Conservation (phyloP, 352 stramenopile genomes). For the Phytophthora meadii region DNA sequence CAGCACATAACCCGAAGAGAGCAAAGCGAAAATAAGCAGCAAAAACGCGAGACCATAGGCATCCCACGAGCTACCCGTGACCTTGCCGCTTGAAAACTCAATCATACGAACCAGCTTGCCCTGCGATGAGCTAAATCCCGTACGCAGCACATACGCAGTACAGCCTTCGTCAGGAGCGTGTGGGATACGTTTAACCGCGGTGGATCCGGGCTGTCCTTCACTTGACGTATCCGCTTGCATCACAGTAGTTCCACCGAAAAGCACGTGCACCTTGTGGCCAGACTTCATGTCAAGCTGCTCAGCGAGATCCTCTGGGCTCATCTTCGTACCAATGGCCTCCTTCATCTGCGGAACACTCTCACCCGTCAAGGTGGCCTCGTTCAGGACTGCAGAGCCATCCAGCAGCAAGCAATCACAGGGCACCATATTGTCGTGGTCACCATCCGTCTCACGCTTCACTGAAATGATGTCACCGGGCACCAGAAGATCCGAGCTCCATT, state of each 20-base stretch:
- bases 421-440: constrained; percentile 85
- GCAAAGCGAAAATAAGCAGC: constrained; percentile 97
- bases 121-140: constrained; percentile 98
- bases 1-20: constrained; percentile 95
- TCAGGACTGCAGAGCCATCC: constrained; percentile 95
- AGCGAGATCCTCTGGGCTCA: constrained; percentile 75
- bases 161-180: constrained; percentile 91
- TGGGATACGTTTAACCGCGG: constrained; percentile 55
- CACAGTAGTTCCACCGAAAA: constrained; percentile 94
- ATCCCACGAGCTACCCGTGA: constrained; percentile 95
- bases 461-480: constrained; percentile 95
- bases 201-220: constrained; percentile 20
- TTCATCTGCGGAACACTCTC: constrained; percentile 99
- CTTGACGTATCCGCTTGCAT: constrained; percentile 82
- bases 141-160: constrained; percentile 95
- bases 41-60: constrained; percentile 96
- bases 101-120: constrained; percentile 99
- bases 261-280: constrained; percentile 88
- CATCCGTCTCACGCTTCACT: constrained; percentile 89
- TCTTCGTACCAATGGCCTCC: constrained; percentile 87
- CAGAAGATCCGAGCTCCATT: constrained; percentile 85
- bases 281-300: constrained; percentile 89
- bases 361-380: constrained; percentile 99
- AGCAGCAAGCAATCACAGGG: constrained; percentile 97
- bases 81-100: constrained; percentile 97